Evolutionary conservation across 2,329 filamentous ascomycete genomes (phyloP).

Genomic region (Ophiostoma australiae): DNA sequence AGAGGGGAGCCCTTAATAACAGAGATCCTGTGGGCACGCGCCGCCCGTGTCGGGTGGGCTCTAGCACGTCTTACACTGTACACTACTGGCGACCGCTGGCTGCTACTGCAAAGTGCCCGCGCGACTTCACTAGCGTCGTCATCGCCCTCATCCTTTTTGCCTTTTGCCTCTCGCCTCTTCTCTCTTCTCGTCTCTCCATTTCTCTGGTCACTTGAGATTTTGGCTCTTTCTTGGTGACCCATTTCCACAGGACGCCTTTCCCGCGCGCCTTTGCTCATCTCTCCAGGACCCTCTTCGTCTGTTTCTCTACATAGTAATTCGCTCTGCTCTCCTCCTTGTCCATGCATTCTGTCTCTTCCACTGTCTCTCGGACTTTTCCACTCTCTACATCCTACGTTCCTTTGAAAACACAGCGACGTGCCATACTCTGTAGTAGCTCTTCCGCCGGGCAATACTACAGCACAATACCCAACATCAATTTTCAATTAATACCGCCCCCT

Average conservation of each 20-base stretch:
- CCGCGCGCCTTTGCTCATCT: conserved; percentile 6
- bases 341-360: neutral
- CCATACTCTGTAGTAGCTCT: neutral
- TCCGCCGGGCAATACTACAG: neutral
- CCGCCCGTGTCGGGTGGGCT: conserved; percentile 11
- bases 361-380: neutral
- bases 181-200: neutral
- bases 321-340: neutral
- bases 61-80: conserved; percentile 14
- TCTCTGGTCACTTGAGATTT: neutral
- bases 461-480: neutral
- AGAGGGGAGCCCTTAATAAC: neutral
- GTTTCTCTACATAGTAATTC: neutral
- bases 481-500: conserved; percentile 1
- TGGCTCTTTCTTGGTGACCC: conserved; percentile 15
- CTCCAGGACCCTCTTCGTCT: neutral
- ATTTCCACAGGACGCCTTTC: neutral
- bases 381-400: neutral
- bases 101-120: conserved; percentile 1
- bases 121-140: conserved; percentile 24
- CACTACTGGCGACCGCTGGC: neutral
- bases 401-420: neutral
- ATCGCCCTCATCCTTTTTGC: conserved; percentile 23
- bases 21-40: conserved; percentile 10
- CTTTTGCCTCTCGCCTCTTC: conserved; percentile 13